phyloP scores from a whole-genome alignment of 495 filamentous ascomycete genomes.

The Penicillium egyptiacum region DNA sequence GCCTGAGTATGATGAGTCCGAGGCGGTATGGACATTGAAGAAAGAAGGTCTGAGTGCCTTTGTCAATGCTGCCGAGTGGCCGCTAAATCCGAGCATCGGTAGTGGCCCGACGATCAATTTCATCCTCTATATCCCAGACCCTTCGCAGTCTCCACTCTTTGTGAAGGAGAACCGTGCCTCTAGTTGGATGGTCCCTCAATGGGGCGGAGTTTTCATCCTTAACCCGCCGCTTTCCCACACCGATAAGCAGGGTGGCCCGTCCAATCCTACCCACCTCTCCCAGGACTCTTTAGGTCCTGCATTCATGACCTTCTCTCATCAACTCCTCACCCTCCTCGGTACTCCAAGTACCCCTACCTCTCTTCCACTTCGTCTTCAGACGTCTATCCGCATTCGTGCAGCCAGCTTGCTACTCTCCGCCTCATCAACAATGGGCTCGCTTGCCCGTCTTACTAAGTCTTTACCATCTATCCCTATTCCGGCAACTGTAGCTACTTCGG shows the following conservation, averaged over 20 bases:
- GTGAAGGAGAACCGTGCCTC: conserved; percentile 71
- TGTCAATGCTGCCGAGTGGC: conserved; percentile 98
- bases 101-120: conserved; percentile 93
- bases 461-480: conserved; percentile 91
- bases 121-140: conserved; percentile 74
- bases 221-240: conserved; percentile 52
- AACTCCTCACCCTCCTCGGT: conserved; percentile 86
- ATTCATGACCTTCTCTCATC: conserved; percentile 85
- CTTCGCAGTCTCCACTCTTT: conserved; percentile 60
- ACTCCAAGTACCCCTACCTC: conserved; percentile 76
- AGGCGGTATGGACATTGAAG: conserved; percentile 64
- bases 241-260: conserved; percentile 23
- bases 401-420: conserved; percentile 86
- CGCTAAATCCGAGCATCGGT: conserved; percentile 89
- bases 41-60: conserved; percentile 91
- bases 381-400: conserved; percentile 77
- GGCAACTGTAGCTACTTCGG: conserved; percentile 77
- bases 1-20: conserved; percentile 53
- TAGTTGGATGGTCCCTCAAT: conserved; percentile 94
- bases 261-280: conserved; percentile 46
- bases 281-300: conserved; percentile 69
- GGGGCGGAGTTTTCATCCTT: conserved; percentile 87
- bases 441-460: conserved; percentile 81
- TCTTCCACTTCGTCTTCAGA: conserved; percentile 80
- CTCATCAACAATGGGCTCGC: conserved; percentile 88